Evolutionary conservation across 306 rosid genomes (phyloP).

Genomic region (Hylodesmum podocarpum): DNA sequence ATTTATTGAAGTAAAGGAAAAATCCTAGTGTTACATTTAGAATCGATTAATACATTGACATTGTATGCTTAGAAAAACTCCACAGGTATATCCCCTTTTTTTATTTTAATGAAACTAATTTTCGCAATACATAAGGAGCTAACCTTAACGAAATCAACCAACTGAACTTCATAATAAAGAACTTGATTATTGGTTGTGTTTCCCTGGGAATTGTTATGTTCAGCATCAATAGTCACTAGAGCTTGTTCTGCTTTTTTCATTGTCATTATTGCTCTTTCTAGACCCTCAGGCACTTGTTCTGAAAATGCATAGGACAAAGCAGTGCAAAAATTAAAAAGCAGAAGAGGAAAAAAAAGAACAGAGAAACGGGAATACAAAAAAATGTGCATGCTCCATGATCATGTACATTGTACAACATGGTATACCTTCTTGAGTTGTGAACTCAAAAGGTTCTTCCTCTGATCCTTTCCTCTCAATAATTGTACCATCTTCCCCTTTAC

Average conservation of each 20-base stretch:
- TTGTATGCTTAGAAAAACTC: background rate
- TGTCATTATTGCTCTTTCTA: constrained; percentile 67
- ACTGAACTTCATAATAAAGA: constrained; percentile 48
- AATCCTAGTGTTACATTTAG: too few species aligned
- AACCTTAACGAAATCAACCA: constrained; percentile 67
- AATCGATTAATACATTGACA: too few species aligned
- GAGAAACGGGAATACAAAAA: background rate
- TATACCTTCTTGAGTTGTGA: constrained; percentile 55
- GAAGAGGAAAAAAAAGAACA: background rate
- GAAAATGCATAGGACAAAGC: constrained; percentile 25
- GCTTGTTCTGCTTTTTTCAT: constrained; percentile 69
- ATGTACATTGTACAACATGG: background rate
- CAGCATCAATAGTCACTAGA: constrained; percentile 42
- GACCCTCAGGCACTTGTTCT: constrained; percentile 55
- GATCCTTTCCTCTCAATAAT: constrained; percentile 55
- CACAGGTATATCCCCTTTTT: background rate
- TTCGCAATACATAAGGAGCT: background rate
- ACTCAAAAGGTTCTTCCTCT: constrained; percentile 56
- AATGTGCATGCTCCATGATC: constrained; percentile 3
- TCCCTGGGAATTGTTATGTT: constrained; percentile 25
- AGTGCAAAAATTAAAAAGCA: background rate
- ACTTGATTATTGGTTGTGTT: constrained; percentile 13
- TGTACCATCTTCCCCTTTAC: constrained; percentile 56
- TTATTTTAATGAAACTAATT: background rate
- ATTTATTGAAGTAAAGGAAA: background rate